Percentiles rank a stretch among this genome's conserved stretches.
Evolutionary conservation across 2,329 filamentous ascomycete genomes (phyloP).

Genomic region (Alternaria gansuensis): DNA sequence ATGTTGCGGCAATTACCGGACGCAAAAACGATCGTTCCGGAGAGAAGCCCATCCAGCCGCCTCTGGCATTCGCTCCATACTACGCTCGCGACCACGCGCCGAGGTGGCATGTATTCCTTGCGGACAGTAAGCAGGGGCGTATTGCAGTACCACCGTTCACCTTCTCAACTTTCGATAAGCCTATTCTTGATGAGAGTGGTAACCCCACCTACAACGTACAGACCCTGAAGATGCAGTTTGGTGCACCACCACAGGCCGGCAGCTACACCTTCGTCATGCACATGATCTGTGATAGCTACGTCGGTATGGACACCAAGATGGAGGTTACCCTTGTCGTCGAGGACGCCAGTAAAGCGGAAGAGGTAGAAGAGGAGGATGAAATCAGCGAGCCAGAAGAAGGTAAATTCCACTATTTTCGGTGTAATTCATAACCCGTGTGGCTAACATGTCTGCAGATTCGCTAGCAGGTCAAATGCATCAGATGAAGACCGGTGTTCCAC

Average conservation of each 20-base stretch:
- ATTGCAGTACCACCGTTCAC: conserved; percentile 96
- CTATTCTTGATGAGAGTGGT: conserved; percentile 79
- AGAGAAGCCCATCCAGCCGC: conserved; percentile 74
- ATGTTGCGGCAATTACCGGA: conserved; percentile 83
- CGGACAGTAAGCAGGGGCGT: conserved; percentile 92
- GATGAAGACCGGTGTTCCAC: conserved; percentile 72
- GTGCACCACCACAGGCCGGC: conserved; percentile 88
- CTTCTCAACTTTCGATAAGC: conserved; percentile 92
- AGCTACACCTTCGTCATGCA: conserved; percentile 96
- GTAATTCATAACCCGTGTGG: conserved; percentile 6
- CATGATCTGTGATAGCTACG: conserved; percentile 90
- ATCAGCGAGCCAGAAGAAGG: conserved; percentile 98
- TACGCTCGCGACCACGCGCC: conserved; percentile 89
- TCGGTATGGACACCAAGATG: conserved; percentile 92
- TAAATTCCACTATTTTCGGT: conserved; percentile 60
- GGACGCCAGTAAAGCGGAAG: conserved; percentile 83
- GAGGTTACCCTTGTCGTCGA: conserved; percentile 90
- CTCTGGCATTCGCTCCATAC: conserved; percentile 89
- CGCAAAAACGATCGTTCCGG: conserved; percentile 73
- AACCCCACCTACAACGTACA: conserved; percentile 94
- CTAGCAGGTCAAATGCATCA: conserved; percentile 90
- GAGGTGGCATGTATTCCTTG: conserved; percentile 92
- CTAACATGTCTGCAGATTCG: conserved; percentile 69
- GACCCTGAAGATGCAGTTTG: conserved; percentile 96
- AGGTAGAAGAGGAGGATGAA: conserved; percentile 86